Evolutionary conservation across 2,329 filamentous ascomycete species (phyloP), one percentile per base, ranked within the genome.

Genomic region (Aspergillus melleus): DNA sequence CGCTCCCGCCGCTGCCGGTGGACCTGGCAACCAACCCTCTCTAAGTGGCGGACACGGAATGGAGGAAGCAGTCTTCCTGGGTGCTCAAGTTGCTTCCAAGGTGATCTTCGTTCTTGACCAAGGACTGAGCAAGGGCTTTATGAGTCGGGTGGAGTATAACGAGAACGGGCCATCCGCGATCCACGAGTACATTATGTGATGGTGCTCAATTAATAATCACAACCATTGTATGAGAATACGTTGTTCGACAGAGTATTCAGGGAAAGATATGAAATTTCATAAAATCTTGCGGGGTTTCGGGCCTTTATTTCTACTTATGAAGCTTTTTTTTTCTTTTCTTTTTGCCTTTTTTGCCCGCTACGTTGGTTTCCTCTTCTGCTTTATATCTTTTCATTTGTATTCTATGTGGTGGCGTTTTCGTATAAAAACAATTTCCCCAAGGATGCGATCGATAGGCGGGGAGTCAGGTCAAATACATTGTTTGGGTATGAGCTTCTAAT

Each of bases 61-160:
- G 70, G 93, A 97, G 70, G 93, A 97, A 76, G 87, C 90, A 52
- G 86, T 88, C 71, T 96, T 97, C 77, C 80, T 97, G 6, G 93
- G 93, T 11, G 90, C 91, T 2, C 91, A 96, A 76, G 90, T 96
- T 32, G 91, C 90, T 1, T 92, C 90, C 2, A 90, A 89, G 75
- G 86, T 90, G 22, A 77, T 90, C 52, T 91, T 90, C 72, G 84
- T 90, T 10, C 80, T 87, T 3, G 88, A 91, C 69, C 85, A 87
- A 66, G 87, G 87, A 5, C 74, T 83, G 51, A 86, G 79, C 66
- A 90, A 90, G 74, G 88, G 87, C 0, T 91, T 88, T 73, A 84
- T 91, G 79, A 88, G 83, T 5, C 80, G 89, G 56, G 83, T 83
- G 26, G 86, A 89, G 69, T 89, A 89, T 73, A 90, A 89, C 70